phyloP scores from a whole-genome alignment of 1,284 basidiomycete genomes.

The Ceratobasidium theobromae region DNA sequence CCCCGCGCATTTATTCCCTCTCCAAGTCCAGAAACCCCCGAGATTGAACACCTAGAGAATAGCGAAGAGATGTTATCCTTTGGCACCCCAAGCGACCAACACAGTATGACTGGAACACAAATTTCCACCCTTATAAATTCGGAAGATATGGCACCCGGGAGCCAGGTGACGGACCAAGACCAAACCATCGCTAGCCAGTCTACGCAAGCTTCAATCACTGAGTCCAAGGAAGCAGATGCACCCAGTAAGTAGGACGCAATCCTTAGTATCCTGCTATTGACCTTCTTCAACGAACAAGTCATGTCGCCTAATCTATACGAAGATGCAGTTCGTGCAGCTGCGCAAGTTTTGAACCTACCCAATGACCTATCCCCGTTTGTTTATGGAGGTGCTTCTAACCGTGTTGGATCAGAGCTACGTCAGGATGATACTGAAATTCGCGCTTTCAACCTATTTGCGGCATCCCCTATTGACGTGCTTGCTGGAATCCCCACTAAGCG shows the following conservation, averaged over 20 bases:
- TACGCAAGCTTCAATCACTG: background rate
- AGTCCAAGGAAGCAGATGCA: too few relatives aligned
- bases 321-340: constrained; percentile 1
- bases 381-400: too few relatives aligned
- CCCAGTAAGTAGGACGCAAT: background rate
- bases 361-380: too few relatives aligned
- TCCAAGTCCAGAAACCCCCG: background rate
- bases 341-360: constrained; percentile 2
- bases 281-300: background rate
- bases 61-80: constrained; percentile 15
- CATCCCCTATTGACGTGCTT: background rate
- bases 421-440: background rate
- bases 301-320: constrained; percentile 22
- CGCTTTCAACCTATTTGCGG: constrained; percentile 16
- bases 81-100: background rate
- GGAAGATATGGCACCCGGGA: background rate
- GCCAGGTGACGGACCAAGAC: background rate
- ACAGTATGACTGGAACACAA: background rate
- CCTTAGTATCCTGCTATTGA: background rate
- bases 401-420: background rate
- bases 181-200: background rate
- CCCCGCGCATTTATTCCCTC: background rate
- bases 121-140: background rate
- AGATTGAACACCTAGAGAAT: background rate
- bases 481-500: background rate